A percentile compares a stretch with the other conserved stretches of the same genome.
These are phyloP conservation scores for Claviceps fusiformis DNA, from an alignment of 2,329 filamentous ascomycete genomes.

Conservation along the genomic window DNA sequence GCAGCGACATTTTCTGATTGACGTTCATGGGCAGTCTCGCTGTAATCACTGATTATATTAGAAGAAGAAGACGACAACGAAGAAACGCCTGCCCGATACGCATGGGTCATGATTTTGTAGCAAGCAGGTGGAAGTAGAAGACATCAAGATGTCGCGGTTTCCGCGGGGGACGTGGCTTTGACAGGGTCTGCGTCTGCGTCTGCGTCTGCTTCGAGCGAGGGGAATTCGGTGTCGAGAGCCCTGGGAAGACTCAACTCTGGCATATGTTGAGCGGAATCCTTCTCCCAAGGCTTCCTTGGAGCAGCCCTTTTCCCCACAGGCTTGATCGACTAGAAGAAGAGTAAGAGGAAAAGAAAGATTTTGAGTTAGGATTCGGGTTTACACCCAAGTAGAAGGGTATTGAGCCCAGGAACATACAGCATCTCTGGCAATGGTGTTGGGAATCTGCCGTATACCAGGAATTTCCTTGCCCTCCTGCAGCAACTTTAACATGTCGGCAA, in stretches of 20 bases:
- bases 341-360: background rate
- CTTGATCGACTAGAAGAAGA: slow-evolving; percentile 26
- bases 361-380: background rate
- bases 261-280: slow-evolving; percentile 20
- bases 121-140: background rate
- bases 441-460: slow-evolving; percentile 78
- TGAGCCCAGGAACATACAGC: slow-evolving; percentile 35
- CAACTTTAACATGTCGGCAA: slow-evolving; percentile 74
- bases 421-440: slow-evolving; percentile 61
- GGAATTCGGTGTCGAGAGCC: slow-evolving; percentile 22
- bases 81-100: background rate
- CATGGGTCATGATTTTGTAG: background rate
- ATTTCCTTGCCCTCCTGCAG: slow-evolving; percentile 73
- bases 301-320: slow-evolving; percentile 33
- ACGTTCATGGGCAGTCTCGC: background rate
- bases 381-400: background rate
- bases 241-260: slow-evolving; percentile 11
- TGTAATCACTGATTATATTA: too few relatives aligned
- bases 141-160: background rate
- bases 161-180: background rate
- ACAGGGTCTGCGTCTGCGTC: background rate
- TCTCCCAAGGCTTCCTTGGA: slow-evolving; percentile 68
- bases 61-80: background rate
- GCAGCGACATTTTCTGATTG: background rate
- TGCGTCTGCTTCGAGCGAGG: slow-evolving; percentile 18